A percentile compares a stretch with the other conserved stretches of the same genome.
These are phyloP conservation scores for Veloboletus limbatus DNA, from an alignment of 1,284 basidiomycete species.

Conservation along the genomic window DNA sequence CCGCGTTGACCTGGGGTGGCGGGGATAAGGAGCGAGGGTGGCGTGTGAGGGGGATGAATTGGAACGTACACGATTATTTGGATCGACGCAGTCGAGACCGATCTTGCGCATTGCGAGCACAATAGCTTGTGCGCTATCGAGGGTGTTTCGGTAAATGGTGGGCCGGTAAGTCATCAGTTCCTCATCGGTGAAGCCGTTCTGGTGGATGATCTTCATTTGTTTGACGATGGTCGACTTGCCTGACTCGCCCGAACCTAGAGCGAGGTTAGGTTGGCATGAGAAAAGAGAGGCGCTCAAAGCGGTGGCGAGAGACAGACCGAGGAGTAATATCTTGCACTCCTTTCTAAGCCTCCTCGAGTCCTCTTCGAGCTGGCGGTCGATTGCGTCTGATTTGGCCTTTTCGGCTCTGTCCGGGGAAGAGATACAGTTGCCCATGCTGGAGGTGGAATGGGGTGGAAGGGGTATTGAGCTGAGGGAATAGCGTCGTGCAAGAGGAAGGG, in stretches of 20 bases:
- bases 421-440: conserved; percentile 63
- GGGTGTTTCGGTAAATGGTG: conserved; percentile 82
- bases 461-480: not conserved
- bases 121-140: conserved; percentile 89
- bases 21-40: not conserved
- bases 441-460: not conserved
- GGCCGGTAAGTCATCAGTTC: conserved; percentile 81
- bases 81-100: conserved; percentile 77
- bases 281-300: conserved; percentile 12
- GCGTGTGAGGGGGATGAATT: rapidly evolving
- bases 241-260: conserved; percentile 62
- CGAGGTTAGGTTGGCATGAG: not conserved
- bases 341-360: conserved; percentile 75
- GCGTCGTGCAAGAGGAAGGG: not conserved
- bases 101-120: conserved; percentile 90
- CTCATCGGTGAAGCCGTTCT: conserved; percentile 83
- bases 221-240: conserved; percentile 97
- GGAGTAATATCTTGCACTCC: conserved; percentile 92
- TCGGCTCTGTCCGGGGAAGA: conserved; percentile 58
- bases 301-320: conserved; percentile 58
- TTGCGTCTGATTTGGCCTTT: conserved; percentile 67
- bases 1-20: conserved; percentile 46
- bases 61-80: conserved; percentile 60
- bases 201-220: conserved; percentile 99
- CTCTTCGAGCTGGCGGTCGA: conserved; percentile 72